Evolutionary conservation across 2,329 filamentous ascomycete species (phyloP), one percentile per base, ranked within the genome.

Genomic region (Sporothrix protearum): DNA sequence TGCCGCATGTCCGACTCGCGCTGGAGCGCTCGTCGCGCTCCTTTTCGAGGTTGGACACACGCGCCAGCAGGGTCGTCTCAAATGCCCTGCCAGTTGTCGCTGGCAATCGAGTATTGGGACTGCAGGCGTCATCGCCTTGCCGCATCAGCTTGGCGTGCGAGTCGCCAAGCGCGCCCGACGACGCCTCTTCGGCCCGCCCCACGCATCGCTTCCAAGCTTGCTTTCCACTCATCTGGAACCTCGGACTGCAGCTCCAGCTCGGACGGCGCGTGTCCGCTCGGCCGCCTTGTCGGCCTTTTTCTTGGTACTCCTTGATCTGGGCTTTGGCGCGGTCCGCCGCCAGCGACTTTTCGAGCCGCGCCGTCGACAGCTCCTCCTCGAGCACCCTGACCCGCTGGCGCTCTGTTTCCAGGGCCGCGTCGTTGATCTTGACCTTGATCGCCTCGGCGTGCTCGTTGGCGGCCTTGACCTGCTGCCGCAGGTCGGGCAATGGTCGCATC

Each of bases 81-180:
- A 73, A 99, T 96, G 0, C 94, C 93, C 78, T 97, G 94, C 96
- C 96, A 99, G 77, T 99, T 99, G 78, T 97, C 93, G 76, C 93
- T 96, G 0, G 96, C 96, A 70, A 96, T 90, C 0, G 94, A 90
- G 80, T 99, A 97, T 79, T 99, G 96, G 7, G 92, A 96, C 80
- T 99, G 96, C 49, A 99, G 82, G 82, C 0, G 93, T 97, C 82
- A n/a, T 99, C 96, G 70, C 99, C 92, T 80, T 99, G 96, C 53
- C 96, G 89, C 57, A 98, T 84, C 53, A 98, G 85, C 80, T 97
- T 98, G 57, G 92, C 92, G 77, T 97, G 94, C 0, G 92, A 89
- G 78, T 97, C 93, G 16, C 94, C 92, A 6, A 89, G 89, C 16
- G 89, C 89, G 19, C 92, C 92, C 2, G 94, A 95, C 1, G 94